phyloP scores from a whole-genome alignment of 2,329 filamentous ascomycete genomes.

The Exophiala dermatitidis region DNA sequence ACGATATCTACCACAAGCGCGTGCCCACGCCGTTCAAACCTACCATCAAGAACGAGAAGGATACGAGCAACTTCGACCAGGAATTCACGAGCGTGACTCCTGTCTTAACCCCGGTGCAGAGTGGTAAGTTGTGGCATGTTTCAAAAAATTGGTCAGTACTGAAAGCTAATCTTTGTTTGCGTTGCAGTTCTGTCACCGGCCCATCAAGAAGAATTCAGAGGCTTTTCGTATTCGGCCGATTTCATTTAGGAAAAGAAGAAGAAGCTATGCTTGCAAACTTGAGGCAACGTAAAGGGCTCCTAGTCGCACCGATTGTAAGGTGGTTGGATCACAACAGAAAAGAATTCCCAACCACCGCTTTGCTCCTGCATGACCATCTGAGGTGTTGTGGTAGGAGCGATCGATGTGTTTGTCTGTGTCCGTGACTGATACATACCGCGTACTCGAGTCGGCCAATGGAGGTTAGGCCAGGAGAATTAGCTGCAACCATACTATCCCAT shows the following conservation, averaged over 20 bases:
- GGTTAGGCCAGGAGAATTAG: too few species aligned
- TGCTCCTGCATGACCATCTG: too few species aligned
- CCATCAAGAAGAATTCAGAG: slow-evolving; percentile 99
- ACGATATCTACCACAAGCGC: slow-evolving; percentile 95
- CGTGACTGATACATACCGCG: too few species aligned
- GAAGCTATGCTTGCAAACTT: too few species aligned
- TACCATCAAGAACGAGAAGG: slow-evolving; percentile 80
- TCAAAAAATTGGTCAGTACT: background rate
- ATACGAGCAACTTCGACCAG: slow-evolving; percentile 99
- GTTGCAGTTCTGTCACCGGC: slow-evolving; percentile 80
- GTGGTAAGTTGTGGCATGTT: slow-evolving; percentile 57
- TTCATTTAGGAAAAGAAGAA: slow-evolving; percentile 20
- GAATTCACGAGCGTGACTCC: slow-evolving; percentile 98
- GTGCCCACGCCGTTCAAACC: slow-evolving; percentile 84
- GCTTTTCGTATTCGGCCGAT: slow-evolving; percentile 94
- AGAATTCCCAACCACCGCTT: background rate
- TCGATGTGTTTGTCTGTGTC: too few species aligned
- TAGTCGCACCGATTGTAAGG: background rate
- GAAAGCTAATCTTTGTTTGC: slow-evolving; percentile 1
- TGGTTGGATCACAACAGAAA: background rate
- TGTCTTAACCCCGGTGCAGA: slow-evolving; percentile 92
- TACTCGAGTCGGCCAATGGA: too few species aligned
- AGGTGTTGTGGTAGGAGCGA: too few species aligned
- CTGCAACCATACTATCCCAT: too few species aligned
- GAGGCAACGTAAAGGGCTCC: background rate